Percentiles rank a stretch among this genome's conserved stretches.
Conservation (phyloP, 306 rosid species). For the Arachis stenosperma region DNA sequence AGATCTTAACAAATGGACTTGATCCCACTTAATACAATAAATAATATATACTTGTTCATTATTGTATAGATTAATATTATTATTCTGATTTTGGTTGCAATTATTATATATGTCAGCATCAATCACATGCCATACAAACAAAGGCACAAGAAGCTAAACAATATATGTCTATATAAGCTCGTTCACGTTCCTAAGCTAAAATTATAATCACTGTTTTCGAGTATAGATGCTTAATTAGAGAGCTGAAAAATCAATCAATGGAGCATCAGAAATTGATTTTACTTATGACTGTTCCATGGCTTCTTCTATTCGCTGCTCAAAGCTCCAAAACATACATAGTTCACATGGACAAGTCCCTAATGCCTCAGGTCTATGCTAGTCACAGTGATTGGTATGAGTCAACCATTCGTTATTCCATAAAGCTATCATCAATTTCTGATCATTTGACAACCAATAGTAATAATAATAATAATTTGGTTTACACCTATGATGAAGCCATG, state of each 20-base stretch:
- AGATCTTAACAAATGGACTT: background rate
- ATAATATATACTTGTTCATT: background rate
- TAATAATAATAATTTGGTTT: slow-evolving; percentile 30
- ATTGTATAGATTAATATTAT: background rate
- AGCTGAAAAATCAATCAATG: slow-evolving; percentile 25
- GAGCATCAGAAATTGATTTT: slow-evolving; percentile 19
- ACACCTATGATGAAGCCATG: slow-evolving; percentile 41
- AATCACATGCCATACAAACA: background rate
- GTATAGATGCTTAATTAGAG: too few species aligned
- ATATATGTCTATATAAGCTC: slow-evolving; percentile 21
- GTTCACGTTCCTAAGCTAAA: slow-evolving; percentile 16
- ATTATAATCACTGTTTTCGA: background rate
- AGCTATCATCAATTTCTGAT: background rate
- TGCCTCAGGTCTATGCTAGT: slow-evolving; percentile 44
- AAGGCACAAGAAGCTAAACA: too few species aligned
- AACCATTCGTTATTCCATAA: slow-evolving; percentile 32
- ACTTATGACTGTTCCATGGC: slow-evolving; percentile 22
- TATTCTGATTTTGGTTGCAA: background rate
- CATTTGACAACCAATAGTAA: background rate
- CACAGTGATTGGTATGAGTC: slow-evolving; percentile 46
- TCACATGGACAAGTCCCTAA: slow-evolving; percentile 48
- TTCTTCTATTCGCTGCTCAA: slow-evolving; percentile 25
- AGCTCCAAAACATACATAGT: slow-evolving; percentile 41
- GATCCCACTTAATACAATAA: background rate
- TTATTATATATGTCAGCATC: background rate